Base-by-base conservation (phyloP, 169 alveolate species). In the Prorocentrum cordatum region DNA sequence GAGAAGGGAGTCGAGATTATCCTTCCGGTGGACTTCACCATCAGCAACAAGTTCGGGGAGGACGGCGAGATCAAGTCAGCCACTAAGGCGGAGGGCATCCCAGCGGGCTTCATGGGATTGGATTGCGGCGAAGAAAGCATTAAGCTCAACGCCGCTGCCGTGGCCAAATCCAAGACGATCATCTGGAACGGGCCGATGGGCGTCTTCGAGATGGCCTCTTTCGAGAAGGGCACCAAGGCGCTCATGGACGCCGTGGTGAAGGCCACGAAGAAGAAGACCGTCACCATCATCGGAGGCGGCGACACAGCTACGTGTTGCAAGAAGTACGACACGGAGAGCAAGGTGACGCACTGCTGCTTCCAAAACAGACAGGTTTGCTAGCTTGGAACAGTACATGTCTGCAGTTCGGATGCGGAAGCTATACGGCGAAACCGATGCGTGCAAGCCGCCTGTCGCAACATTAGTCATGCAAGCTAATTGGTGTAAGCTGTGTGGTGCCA, bases 271-370 rank as follows among this genome's bases (percentile, higher is more conserved):
- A 72, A 66, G 0, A 98, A 99, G 14, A 94, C 98, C 32, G 95
- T 95, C 54, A 92, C 98, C n/a, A 96, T 97, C 67, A 95, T 95
- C 73, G 97, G 97, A 26, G 97, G 97, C 1, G 99, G 99, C 20
- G 99, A 97, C 86, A 97, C 99, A 14, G 98, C 98, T 26, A 79
- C 89, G 29, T 58, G 77, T 62, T 79, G 89, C 77, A 79, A 79
- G 73, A 59, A 79, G 66, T 79, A 79, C 66, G 89, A 79, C n/a
- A 62, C 89, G 4, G 89, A 79, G 66, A 38, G 42, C 32, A 79
- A n/a, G n/a, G n/a, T n/a, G n/a, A n/a, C n/a, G n/a, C n/a, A n/a
- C n/a, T n/a, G n/a, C n/a, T n/a, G n/a, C n/a, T n/a, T n/a, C n/a
- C n/a, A n/a, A n/a, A n/a, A n/a, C n/a, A n/a, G n/a, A n/a, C n/a